These are phyloP conservation scores for Adansonia digitata DNA, from an alignment of 345 rosid species.

Conservation along the genomic window DNA sequence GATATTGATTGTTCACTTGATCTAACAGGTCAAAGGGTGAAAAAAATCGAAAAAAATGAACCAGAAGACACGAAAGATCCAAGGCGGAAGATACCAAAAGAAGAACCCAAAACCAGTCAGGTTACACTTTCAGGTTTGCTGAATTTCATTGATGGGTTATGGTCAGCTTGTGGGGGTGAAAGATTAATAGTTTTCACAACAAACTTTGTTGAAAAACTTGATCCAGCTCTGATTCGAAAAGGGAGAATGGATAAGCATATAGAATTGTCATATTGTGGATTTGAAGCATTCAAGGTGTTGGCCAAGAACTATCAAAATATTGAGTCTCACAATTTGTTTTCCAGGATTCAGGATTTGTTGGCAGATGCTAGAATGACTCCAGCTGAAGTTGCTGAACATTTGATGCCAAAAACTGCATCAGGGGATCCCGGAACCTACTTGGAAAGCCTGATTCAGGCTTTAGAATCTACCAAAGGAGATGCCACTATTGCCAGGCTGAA, in stretches of 20 bases:
- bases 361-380: neutral
- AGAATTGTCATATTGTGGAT: conserved; percentile 36
- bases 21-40: conserved; percentile 28
- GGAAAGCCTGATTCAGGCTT: conserved; percentile 13
- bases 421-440: neutral
- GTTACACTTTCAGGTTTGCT: conserved; percentile 39
- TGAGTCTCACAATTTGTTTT: conserved; percentile 28
- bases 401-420: conserved; percentile 13
- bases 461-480: conserved; percentile 8
- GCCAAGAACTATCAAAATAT: conserved; percentile 32
- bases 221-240: conserved; percentile 40
- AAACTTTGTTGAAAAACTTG: conserved; percentile 31
- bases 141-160: conserved; percentile 41
- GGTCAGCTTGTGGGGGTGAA: conserved; percentile 49
- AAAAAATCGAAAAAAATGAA: neutral
- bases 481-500: neutral
- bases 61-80: neutral
- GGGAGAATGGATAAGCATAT: conserved; percentile 45
- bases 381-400: conserved; percentile 19
- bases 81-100: neutral
- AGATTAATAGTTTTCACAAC: conserved; percentile 36
- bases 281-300: conserved; percentile 37
- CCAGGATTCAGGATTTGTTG: conserved; percentile 5
- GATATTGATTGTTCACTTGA: conserved; percentile 36
- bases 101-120: conserved; percentile 15